Conservation (phyloP, 768 basidiomycete species). For the Xerocomellus intermedius region DNA sequence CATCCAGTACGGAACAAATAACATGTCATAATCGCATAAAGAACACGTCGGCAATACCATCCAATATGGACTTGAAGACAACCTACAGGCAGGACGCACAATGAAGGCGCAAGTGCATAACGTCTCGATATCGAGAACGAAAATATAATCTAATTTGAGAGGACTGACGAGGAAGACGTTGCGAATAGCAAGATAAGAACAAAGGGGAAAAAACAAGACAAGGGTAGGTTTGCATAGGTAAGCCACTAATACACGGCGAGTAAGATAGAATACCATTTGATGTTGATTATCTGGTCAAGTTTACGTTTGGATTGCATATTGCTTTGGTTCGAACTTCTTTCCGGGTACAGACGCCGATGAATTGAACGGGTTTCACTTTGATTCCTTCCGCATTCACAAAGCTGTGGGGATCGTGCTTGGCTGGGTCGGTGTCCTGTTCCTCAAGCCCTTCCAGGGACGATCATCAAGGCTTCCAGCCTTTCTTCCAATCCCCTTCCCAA, state of each 20-base stretch:
- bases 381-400: background rate
- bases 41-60: background rate
- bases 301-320: conserved; percentile 5
- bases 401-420: background rate
- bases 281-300: conserved; percentile 17
- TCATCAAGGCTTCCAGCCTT: conserved; percentile 62
- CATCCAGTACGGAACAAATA: background rate
- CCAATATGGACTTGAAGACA: background rate
- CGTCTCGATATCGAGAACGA: conserved; percentile 9
- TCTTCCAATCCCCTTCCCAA: conserved; percentile 82
- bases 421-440: background rate
- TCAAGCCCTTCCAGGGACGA: conserved; percentile 27
- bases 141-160: background rate
- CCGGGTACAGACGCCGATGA: background rate
- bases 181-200: conserved; percentile 2
- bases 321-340: conserved; percentile 1
- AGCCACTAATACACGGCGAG: conserved; percentile 25
- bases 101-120: background rate
- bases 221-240: conserved; percentile 21
- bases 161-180: background rate
- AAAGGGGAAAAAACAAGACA: background rate
- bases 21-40: conserved; percentile 9
- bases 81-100: background rate
- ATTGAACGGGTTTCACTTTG: background rate
- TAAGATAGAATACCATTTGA: conserved; percentile 26